These are phyloP conservation scores for Cyamopsis tetragonoloba DNA, from an alignment of 306 rosid genomes.

Conservation along the genomic window DNA sequence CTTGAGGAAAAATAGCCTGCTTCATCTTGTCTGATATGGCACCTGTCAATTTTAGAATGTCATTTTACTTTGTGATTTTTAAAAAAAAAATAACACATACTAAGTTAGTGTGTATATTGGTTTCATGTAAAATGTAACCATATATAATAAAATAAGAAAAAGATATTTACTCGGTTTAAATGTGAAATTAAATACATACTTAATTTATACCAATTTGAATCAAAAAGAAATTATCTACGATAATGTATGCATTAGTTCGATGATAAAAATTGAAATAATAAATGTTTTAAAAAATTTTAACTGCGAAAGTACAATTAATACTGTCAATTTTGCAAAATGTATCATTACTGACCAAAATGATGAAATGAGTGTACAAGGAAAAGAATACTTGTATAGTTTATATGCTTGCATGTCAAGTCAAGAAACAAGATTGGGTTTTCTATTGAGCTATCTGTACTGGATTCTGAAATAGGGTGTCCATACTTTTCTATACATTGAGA, in stretches of 20 bases:
- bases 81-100: no score
- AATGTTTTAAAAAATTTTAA: no score
- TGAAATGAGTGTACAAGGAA: background rate
- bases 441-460: no score
- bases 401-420: background rate
- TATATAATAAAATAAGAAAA: no score
- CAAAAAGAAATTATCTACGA: background rate
- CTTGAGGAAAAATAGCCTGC: slow-evolving; percentile 24
- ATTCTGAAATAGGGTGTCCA: no score
- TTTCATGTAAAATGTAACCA: no score
- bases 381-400: background rate
- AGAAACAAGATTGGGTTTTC: no score
- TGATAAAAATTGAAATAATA: background rate
- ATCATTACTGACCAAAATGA: background rate
- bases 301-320: no score
- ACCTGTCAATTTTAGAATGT: background rate
- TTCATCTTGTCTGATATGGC: slow-evolving; percentile 32
- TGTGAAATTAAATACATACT: no score
- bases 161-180: no score
- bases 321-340: background rate
- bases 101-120: no score
- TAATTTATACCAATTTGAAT: background rate
- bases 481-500: no score
- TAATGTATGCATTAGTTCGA: background rate
- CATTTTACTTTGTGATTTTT: background rate